Evolutionary conservation across 768 basidiomycete genomes (phyloP).

Genomic region (Brasilioporus rufonigricans): DNA sequence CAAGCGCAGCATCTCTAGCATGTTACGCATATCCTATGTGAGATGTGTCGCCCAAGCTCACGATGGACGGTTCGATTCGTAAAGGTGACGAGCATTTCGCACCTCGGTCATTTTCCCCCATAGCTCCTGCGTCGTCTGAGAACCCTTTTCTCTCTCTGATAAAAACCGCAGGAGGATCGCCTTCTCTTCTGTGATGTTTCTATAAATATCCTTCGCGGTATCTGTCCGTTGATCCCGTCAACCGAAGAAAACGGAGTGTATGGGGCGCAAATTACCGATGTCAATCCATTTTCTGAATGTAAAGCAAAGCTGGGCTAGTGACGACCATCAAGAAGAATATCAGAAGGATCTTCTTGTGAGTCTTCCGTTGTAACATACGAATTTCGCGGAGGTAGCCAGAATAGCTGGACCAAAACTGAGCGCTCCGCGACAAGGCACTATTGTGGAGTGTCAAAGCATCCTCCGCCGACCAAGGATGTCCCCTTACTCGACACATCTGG

Average conservation of each 20-base stretch:
- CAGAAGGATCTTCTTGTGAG: constrained; percentile 10
- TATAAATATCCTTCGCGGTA: constrained; percentile 63
- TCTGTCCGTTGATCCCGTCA: constrained; percentile 37
- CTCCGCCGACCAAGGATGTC: neutral
- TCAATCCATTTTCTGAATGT: constrained; percentile 74
- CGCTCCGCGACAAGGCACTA: constrained; percentile 73
- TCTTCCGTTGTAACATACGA: constrained; percentile 46
- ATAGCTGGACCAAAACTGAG: constrained; percentile 84
- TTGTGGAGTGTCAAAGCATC: neutral
- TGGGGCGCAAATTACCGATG: constrained; percentile 48
- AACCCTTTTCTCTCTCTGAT: constrained; percentile 40
- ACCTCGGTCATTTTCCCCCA: constrained; percentile 32
- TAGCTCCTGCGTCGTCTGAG: constrained; percentile 25
- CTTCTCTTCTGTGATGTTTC: constrained; percentile 62
- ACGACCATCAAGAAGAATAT: constrained; percentile 14
- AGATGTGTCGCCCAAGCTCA: neutral
- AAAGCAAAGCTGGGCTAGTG: constrained; percentile 69
- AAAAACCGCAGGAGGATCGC: constrained; percentile 47
- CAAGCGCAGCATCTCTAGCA: constrained; percentile 18
- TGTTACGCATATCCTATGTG: constrained; percentile 30
- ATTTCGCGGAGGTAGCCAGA: constrained; percentile 81
- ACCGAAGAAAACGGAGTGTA: constrained; percentile 10
- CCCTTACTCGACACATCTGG: constrained; percentile 53
- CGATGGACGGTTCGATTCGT: neutral
- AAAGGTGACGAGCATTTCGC: constrained; percentile 6